Evolutionary conservation across 805 yeast species (phyloP).

Genomic region (Starmera pachycereana): DNA sequence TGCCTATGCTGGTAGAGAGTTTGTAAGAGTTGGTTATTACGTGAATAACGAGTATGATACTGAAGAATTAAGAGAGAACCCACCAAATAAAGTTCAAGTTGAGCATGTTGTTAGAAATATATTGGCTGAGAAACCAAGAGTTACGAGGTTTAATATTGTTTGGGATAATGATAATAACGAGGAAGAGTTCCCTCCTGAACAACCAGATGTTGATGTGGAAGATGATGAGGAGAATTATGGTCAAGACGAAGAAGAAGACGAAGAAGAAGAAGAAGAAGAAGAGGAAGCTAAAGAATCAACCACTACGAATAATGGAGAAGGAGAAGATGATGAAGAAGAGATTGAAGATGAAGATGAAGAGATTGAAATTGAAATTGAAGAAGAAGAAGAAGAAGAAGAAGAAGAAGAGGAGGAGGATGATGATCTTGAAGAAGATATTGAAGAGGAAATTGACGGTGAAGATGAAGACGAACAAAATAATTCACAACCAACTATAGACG

Average conservation of each 20-base stretch:
- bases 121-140: conserved; percentile 94
- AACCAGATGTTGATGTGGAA: conserved; percentile 50
- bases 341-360: conserved; percentile 20
- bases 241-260: conserved; percentile 40
- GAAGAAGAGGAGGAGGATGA: conserved; percentile 22
- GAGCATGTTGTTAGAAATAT: conserved; percentile 92
- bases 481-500: background rate
- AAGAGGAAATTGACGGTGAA: conserved; percentile 3
- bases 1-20: conserved; percentile 86
- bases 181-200: conserved; percentile 74
- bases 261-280: conserved; percentile 35
- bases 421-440: conserved; percentile 9
- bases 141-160: conserved; percentile 90
- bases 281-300: conserved; percentile 32
- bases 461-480: conserved; percentile 14
- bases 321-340: conserved; percentile 28
- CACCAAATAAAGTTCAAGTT: conserved; percentile 88
- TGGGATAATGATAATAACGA: conserved; percentile 77
- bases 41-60: conserved; percentile 95
- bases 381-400: conserved; percentile 17
- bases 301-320: conserved; percentile 29
- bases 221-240: conserved; percentile 57
- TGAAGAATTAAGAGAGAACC: conserved; percentile 87
- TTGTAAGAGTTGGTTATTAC: conserved; percentile 95
- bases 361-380: conserved; percentile 21